Percentiles rank a stretch among this genome's conserved stretches.
These are phyloP conservation scores for Phylloporus arenicola DNA, from an alignment of 768 basidiomycete species.

Conservation along the genomic window DNA sequence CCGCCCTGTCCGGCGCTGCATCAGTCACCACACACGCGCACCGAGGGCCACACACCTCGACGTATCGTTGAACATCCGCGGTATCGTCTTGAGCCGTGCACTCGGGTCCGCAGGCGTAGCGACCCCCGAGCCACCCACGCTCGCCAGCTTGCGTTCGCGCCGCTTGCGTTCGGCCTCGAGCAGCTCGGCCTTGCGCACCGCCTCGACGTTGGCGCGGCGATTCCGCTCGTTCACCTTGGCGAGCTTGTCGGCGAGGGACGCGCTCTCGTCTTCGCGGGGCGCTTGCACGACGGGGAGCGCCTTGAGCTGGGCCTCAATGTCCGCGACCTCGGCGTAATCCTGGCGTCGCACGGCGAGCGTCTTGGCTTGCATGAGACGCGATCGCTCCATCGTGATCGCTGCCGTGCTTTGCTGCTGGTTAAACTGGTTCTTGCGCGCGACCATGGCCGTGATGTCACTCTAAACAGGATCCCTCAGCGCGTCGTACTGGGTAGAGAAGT, in stretches of 20 bases:
- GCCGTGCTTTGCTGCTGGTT: constrained; percentile 31
- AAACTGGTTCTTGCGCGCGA: constrained; percentile 56
- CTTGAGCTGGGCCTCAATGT: constrained; percentile 61
- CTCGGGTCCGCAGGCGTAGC: constrained; percentile 52
- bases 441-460: constrained; percentile 80
- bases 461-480: constrained; percentile 29
- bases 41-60: constrained; percentile 50
- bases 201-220: constrained; percentile 76
- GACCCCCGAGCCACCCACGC: constrained; percentile 33
- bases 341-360: constrained; percentile 71
- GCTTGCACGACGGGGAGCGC: constrained; percentile 34
- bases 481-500: not conserved
- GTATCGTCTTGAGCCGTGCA: constrained; percentile 61
- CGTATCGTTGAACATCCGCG: constrained; percentile 48
- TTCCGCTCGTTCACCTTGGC: constrained; percentile 88
- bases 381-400: constrained; percentile 49
- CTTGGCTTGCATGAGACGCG: constrained; percentile 63
- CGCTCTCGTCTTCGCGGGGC: constrained; percentile 26
- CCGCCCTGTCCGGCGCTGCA: constrained; percentile 24
- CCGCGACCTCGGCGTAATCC: constrained; percentile 57
- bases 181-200: constrained; percentile 70
- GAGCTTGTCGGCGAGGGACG: constrained; percentile 44
- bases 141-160: constrained; percentile 56
- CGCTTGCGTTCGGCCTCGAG: constrained; percentile 65
- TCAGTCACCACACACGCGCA: constrained; percentile 8